Evolutionary conservation across 2,329 filamentous ascomycete genomes (phyloP), one percentile per base, ranked within the genome.

Genomic region (Colletotrichum sp.): DNA sequence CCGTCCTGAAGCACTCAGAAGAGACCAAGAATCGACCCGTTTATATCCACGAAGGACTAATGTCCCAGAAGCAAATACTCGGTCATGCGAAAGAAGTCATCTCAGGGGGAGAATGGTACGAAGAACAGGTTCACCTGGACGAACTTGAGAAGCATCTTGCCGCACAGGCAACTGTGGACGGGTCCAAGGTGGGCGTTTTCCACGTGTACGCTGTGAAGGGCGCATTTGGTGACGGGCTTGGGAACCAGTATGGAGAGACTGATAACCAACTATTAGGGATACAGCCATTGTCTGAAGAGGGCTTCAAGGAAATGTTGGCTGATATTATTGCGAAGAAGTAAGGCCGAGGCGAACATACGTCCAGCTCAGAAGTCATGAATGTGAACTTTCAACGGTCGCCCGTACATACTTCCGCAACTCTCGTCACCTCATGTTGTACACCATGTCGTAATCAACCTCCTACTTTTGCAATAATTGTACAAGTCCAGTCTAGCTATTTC

Each of bases 301-400:
- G 39, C 5, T 2, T 44, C 39, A 44, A 44, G 36, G 8, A 44
- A 44, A n/a, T 44, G 39, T 44, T 44, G 18, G 16, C 18, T 44
- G 39, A 6, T 44, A 44, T 44, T 1, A n/a, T n/a, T 44, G 39
- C 39, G 39, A 44, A n/a, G 18, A 44, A n/a, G 18, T n/a, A 44
- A 44, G 39, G 8, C 16, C 18, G 8, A n/a, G 1, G 18, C 39
- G 39, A 44, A 10, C 0, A 0, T n/a, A 44, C 8, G 5, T 44
- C 18, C 18, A 44, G 18, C 3, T n/a, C 16, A n/a, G 39, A 44
- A 44, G 39, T n/a, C 39, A 6, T 44, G 9, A 10, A 44, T n/a
- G 18, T 44, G 0, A 10, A 10, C 18, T 0, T 10, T n/a, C 0
- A n/a, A 9, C 9, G 39, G 39, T 44, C 8, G 18, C 16, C 18